Percentiles rank a stretch among this genome's conserved stretches.
Evolutionary conservation across 2,329 filamentous ascomycete species (phyloP).

Genomic region (Orbilia quercus): DNA sequence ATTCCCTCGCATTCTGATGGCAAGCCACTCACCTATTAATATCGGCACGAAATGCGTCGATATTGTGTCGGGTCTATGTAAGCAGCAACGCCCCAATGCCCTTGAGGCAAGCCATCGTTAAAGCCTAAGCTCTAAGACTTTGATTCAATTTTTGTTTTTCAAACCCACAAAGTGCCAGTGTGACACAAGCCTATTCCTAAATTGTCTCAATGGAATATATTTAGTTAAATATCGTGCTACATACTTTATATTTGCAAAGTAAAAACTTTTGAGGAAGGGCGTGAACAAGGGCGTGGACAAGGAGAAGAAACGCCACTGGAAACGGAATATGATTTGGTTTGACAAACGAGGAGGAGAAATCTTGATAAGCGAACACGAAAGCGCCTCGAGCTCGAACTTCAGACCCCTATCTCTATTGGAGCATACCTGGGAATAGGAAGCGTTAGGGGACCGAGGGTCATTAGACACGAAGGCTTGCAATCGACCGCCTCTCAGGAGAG

Average conservation of each 20-base stretch:
- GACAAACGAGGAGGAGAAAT: slow-evolving; percentile 12
- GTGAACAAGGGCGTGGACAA: no score
- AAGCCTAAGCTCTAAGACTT: slow-evolving; percentile 31
- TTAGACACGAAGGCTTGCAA: slow-evolving; percentile 35
- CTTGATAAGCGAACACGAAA: slow-evolving; percentile 37
- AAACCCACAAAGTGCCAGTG: slow-evolving; percentile 52
- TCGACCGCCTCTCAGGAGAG: slow-evolving; percentile 8
- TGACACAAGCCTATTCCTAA: slow-evolving; percentile 35
- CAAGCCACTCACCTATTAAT: no score
- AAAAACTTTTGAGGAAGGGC: not conserved
- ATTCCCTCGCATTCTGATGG: no score
- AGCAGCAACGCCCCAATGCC: slow-evolving; percentile 35
- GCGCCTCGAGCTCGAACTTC: slow-evolving; percentile 27
- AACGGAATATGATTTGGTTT: slow-evolving; percentile 41
- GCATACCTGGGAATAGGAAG: not conserved
- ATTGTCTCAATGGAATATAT: slow-evolving; percentile 20
- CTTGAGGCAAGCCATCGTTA: slow-evolving; percentile 45
- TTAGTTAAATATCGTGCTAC: not conserved
- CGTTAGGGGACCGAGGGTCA: not conserved
- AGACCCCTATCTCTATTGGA: not conserved
- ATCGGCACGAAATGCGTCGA: slow-evolving; percentile 20
- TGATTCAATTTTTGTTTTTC: slow-evolving; percentile 52
- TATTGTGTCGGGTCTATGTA: slow-evolving; percentile 41
- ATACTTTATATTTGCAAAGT: slow-evolving; percentile 9
- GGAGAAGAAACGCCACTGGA: slow-evolving; percentile 42